phyloP scores from a whole-genome alignment of 1,284 basidiomycete species.

The Microbotryum violaceum region DNA sequence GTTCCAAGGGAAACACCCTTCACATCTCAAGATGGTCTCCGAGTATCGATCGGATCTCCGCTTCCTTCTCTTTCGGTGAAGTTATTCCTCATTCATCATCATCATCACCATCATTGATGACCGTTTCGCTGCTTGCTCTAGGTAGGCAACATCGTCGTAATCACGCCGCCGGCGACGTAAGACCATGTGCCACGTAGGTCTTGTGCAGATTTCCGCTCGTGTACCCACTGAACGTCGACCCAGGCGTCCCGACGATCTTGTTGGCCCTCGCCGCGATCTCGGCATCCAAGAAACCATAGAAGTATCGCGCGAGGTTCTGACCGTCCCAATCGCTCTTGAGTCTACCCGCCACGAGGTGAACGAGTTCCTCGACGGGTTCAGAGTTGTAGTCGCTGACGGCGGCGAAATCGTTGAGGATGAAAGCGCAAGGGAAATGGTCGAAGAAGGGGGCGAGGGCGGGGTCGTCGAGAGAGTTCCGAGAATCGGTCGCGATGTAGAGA shows the following conservation, averaged over 20 bases:
- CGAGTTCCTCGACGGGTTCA: background rate
- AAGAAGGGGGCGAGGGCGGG: slow-evolving; percentile 18
- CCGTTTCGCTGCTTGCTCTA: no score
- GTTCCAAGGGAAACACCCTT: no score
- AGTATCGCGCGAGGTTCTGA: background rate
- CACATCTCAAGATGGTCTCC: no score
- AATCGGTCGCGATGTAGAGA: slow-evolving; percentile 33
- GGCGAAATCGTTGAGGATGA: slow-evolving; percentile 21
- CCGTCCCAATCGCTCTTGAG: slow-evolving; percentile 26
- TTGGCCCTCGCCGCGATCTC: slow-evolving; percentile 18
- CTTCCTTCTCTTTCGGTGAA: no score
- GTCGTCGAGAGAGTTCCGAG: slow-evolving; percentile 18
- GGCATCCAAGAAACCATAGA: slow-evolving; percentile 20
- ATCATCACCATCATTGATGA: no score
- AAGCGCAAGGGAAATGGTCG: slow-evolving; percentile 26
- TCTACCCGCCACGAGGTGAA: background rate
- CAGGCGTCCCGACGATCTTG: slow-evolving; percentile 9
- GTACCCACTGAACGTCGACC: slow-evolving; percentile 17
- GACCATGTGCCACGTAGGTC: slow-evolving; percentile 4
- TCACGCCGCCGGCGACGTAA: no score
- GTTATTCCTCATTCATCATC: no score
- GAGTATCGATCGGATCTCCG: no score
- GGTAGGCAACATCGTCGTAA: no score
- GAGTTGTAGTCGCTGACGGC: background rate
- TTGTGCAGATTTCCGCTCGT: slow-evolving; percentile 6